Conservation (phyloP, 305 asterid genomes). For the Plantago coronopus region DNA sequence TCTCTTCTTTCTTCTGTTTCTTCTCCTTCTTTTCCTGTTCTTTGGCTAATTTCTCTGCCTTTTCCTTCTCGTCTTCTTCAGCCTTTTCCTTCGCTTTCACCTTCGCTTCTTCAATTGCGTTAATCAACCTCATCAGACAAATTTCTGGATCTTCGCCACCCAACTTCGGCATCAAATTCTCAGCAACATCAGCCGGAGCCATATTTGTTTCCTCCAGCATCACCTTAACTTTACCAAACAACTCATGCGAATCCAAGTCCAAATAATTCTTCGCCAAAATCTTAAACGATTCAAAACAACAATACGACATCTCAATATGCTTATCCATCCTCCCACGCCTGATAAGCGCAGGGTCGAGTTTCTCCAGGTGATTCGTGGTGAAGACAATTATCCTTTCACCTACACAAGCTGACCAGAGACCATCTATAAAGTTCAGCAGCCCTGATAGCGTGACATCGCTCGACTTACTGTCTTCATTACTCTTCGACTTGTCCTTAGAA, state of each 20-base stretch:
- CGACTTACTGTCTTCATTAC: constrained; percentile 20
- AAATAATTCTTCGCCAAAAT: constrained; percentile 48
- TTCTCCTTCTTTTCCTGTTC: constrained; percentile 6
- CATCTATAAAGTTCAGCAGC: constrained; percentile 53
- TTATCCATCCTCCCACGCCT: constrained; percentile 57
- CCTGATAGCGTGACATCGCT: constrained; percentile 53
- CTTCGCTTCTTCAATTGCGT: constrained; percentile 34
- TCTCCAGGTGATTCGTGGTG: constrained; percentile 42
- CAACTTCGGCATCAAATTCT: constrained; percentile 53
- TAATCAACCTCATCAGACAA: constrained; percentile 31
- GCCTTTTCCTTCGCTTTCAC: constrained; percentile 12
- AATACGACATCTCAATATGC: constrained; percentile 51
- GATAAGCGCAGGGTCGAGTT: constrained; percentile 49
- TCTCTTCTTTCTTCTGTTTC: constrained; percentile 25
- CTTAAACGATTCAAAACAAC: constrained; percentile 51
- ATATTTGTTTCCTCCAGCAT: constrained; percentile 36
- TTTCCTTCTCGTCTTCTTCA: constrained; percentile 8
- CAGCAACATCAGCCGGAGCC: constrained; percentile 52
- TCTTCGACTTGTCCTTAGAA: constrained; percentile 18
- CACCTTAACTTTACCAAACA: constrained; percentile 25
- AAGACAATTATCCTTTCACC: constrained; percentile 44
- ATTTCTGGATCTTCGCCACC: constrained; percentile 25
- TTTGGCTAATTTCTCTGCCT: constrained; percentile 4
- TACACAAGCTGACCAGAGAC: constrained; percentile 56
- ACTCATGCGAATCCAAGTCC: constrained; percentile 21